A percentile compares a stretch with the other conserved stretches of the same genome.
Conservation (phyloP, 2,329 filamentous ascomycete species). For the Colletotrichum musicola region DNA sequence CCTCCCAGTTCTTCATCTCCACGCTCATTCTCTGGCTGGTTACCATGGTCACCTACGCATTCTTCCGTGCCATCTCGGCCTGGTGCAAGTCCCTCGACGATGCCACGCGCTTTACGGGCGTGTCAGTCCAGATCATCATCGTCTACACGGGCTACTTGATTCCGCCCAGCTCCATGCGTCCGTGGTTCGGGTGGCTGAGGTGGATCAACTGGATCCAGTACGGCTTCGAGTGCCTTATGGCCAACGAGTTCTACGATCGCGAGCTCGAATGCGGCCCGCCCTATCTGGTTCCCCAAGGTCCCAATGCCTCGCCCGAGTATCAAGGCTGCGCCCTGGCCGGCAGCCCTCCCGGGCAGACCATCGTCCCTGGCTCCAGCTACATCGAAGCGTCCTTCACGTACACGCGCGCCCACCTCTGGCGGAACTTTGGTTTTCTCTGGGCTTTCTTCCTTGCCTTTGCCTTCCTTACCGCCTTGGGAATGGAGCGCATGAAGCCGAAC, state of each 20-base stretch:
- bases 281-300: conserved; percentile 65
- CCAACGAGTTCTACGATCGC: conserved; percentile 72
- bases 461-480: conserved; percentile 52
- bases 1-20: conserved; percentile 73
- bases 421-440: conserved; percentile 66
- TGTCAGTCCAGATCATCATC: conserved; percentile 45
- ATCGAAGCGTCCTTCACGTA: conserved; percentile 67
- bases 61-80: conserved; percentile 63
- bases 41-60: conserved; percentile 67
- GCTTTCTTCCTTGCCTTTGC: conserved; percentile 64
- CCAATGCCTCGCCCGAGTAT: conserved; percentile 59
- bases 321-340: conserved; percentile 73
- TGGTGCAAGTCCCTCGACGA: conserved; percentile 62
- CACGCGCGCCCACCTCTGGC: conserved; percentile 70
- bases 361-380: conserved; percentile 68
- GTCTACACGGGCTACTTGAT: conserved; percentile 60
- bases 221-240: conserved; percentile 75
- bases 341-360: conserved; percentile 62
- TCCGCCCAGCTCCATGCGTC: conserved; percentile 60
- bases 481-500: conserved; percentile 65
- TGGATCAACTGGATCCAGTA: conserved; percentile 67
- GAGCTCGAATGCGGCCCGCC: conserved; percentile 66
- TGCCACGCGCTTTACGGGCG: conserved; percentile 49
- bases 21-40: conserved; percentile 66
- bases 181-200: conserved; percentile 67